Percentiles rank a stretch among this genome's conserved stretches.
These are phyloP conservation scores for Gossypium mustelinum DNA, from an alignment of 345 rosid genomes.

Conservation along the genomic window DNA sequence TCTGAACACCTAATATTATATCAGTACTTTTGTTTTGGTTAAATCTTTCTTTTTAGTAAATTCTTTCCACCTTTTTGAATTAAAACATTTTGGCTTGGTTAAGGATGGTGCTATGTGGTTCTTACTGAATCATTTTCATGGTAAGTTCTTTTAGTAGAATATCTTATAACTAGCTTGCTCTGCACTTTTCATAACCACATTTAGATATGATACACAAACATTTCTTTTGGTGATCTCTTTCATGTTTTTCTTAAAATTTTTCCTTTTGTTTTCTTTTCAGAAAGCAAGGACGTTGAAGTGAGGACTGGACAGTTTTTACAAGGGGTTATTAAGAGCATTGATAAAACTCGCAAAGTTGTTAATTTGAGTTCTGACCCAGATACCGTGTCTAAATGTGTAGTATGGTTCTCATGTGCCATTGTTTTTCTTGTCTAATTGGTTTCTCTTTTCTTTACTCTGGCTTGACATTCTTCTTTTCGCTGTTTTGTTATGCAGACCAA, in stretches of 20 bases:
- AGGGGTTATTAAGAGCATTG: constrained; percentile 69
- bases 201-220: not conserved
- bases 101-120: not conserved
- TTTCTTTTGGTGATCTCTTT: not conserved
- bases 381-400: constrained; percentile 67
- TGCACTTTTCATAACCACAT: not conserved
- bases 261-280: constrained; percentile 27
- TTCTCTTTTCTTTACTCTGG: constrained; percentile 1
- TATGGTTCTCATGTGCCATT: constrained; percentile 31
- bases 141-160: not conserved
- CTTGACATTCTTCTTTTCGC: constrained; percentile 11
- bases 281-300: constrained; percentile 33
- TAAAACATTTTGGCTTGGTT: not conserved
- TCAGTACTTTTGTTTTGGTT: not conserved
- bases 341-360: constrained; percentile 70
- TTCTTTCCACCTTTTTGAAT: not conserved
- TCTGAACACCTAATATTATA: not conserved
- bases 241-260: not conserved
- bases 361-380: constrained; percentile 64
- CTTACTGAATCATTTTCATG: not conserved
- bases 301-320: constrained; percentile 70
- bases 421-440: not conserved
- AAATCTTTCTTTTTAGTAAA: not conserved
- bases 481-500: constrained; percentile 53
- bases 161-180: not conserved